Evolutionary conservation across 208 protist genomes (phyloP).

Genomic region (Ichthyophonus hoferi): DNA sequence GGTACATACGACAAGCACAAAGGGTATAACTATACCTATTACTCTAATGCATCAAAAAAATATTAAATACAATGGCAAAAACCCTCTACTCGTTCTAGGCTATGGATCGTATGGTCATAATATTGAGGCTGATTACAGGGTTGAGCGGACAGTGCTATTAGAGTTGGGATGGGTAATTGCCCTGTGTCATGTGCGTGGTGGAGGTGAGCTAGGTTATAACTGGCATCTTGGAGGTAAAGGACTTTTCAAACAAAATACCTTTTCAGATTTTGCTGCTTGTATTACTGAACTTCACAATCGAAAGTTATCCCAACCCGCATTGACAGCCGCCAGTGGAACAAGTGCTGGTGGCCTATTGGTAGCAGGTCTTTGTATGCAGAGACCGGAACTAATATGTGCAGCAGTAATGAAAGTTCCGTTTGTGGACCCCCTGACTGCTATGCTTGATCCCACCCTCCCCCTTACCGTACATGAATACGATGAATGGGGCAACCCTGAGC

Average conservation of each 20-base stretch:
- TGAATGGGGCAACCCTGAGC: conserved; percentile 54
- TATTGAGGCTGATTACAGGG: conserved; percentile 7
- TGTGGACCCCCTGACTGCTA: conserved; percentile 44
- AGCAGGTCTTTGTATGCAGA: conserved; percentile 6
- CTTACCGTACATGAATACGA: conserved; percentile 53
- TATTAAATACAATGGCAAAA: background rate
- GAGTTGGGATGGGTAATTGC: conserved; percentile 35
- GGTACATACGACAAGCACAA: background rate
- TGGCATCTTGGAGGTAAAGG: background rate
- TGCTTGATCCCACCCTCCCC: conserved; percentile 43
- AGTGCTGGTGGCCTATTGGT: conserved; percentile 50
- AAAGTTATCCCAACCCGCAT: background rate
- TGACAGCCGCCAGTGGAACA: conserved; percentile 33
- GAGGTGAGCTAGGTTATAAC: background rate
- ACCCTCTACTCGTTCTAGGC: background rate
- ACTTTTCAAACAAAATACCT: background rate
- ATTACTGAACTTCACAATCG: background rate
- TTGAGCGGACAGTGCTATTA: background rate
- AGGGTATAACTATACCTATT: background rate
- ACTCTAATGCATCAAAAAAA: background rate
- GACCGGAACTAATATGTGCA: background rate
- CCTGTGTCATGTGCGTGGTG: conserved; percentile 49
- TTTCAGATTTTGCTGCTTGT: background rate
- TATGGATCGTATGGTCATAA: conserved; percentile 37
- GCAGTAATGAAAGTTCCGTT: conserved; percentile 48